Percentiles rank a stretch among this genome's conserved stretches.
Conservation (phyloP, 106 monocot genomes). For the Dendrobium nobile region DNA sequence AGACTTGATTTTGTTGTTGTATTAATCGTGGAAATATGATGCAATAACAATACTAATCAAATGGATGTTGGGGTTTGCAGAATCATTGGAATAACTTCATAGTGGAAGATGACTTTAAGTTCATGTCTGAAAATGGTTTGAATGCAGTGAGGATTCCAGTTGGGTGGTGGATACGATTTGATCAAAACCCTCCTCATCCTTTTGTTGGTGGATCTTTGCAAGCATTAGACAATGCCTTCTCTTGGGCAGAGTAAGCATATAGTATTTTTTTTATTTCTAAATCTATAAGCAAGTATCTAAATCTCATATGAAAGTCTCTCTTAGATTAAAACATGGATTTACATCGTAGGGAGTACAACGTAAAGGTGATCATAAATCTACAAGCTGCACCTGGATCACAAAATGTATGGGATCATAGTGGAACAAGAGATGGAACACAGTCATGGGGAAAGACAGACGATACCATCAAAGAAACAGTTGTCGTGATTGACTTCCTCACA, state of each 20-base stretch:
- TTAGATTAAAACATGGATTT: background rate
- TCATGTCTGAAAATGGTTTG: too few relatives aligned
- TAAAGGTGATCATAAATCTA: slow-evolving; percentile 44
- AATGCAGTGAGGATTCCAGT: background rate
- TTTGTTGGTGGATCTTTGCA: slow-evolving; percentile 11
- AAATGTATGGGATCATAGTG: slow-evolving; percentile 57
- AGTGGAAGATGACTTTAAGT: slow-evolving; percentile 45
- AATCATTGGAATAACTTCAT: slow-evolving; percentile 14
- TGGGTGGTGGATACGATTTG: slow-evolving; percentile 6
- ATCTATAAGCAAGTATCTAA: background rate
- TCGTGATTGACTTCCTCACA: slow-evolving; percentile 63
- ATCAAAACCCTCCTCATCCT: background rate
- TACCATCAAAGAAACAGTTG: slow-evolving; percentile 42
- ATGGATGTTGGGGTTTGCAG: background rate
- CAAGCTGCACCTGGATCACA: slow-evolving; percentile 50
- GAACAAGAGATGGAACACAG: slow-evolving; percentile 54
- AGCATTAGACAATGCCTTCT: slow-evolving; percentile 9
- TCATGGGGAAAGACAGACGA: slow-evolving; percentile 50
- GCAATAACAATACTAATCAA: background rate
- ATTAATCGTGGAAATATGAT: background rate
- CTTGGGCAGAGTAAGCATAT: slow-evolving; percentile 10
- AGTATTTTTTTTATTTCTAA: background rate
- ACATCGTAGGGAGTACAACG: slow-evolving; percentile 22
- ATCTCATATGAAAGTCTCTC: background rate
- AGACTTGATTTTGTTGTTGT: too few relatives aligned